A percentile compares a stretch with the other conserved stretches of the same genome.
phyloP scores from a whole-genome alignment of 2,329 filamentous ascomycete genomes.

The Fusarium fujikuroi region DNA sequence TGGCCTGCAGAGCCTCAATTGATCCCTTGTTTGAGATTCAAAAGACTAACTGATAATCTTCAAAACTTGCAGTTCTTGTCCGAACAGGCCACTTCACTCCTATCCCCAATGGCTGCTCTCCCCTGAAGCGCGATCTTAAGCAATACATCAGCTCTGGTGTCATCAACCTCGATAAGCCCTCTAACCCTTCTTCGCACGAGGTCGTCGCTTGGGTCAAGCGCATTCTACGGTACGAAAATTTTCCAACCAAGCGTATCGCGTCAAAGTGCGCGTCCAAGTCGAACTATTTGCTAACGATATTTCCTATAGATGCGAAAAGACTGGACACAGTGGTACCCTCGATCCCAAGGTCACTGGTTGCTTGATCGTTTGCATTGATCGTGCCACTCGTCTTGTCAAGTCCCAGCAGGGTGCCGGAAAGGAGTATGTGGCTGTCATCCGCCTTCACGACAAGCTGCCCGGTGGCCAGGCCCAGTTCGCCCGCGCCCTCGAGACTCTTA shows the following conservation, averaged over 20 bases:
- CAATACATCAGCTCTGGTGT: conserved; percentile 97
- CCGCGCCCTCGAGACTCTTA: conserved; percentile 93
- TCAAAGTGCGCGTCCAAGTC: conserved; percentile 14
- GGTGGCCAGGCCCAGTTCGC: conserved; percentile 94
- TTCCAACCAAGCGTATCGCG: conserved; percentile 10
- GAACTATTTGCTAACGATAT: conserved; percentile 17
- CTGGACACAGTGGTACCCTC: conserved; percentile 96
- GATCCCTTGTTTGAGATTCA: neutral
- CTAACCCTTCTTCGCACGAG: conserved; percentile 97
- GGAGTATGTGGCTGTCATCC: conserved; percentile 96
- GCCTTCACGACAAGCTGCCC: conserved; percentile 93
- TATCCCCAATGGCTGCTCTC: conserved; percentile 91
- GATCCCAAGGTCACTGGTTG: conserved; percentile 98
- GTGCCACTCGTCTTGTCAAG: conserved; percentile 97
- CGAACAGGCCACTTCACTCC: conserved; percentile 97
- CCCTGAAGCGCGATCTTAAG: conserved; percentile 93
- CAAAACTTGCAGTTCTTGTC: conserved; percentile 74
- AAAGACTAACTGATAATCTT: conserved; percentile 33
- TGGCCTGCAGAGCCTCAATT: conserved; percentile 6
- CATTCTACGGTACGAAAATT: conserved; percentile 78
- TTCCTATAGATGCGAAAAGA: conserved; percentile 75
- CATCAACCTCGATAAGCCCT: conserved; percentile 88
- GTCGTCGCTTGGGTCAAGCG: conserved; percentile 99
- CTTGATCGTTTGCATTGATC: conserved; percentile 94
- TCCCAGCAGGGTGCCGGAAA: conserved; percentile 99